Percentiles rank a stretch among this genome's conserved stretches.
Evolutionary conservation across 805 yeast genomes (phyloP).

Genomic region (Yarrowia sp.): DNA sequence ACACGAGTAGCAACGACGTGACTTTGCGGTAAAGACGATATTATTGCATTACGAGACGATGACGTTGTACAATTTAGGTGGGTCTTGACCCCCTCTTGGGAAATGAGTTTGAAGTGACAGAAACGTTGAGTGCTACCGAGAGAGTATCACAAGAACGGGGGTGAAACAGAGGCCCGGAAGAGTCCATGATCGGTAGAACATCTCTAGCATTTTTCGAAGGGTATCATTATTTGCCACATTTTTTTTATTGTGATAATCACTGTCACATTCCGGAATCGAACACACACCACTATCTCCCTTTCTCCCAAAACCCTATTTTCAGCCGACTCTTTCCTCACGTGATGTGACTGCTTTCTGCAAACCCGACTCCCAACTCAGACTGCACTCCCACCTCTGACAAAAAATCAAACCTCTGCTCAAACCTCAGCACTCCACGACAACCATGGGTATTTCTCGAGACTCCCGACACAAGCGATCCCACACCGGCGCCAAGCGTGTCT

Average conservation of each 20-base stretch:
- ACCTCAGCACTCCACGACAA: conserved; percentile 46
- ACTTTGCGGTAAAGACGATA: too few species aligned
- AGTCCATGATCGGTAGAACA: too few species aligned
- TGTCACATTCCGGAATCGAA: neutral
- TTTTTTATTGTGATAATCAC: neutral
- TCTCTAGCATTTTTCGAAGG: too few species aligned
- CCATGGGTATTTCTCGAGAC: conserved; percentile 99
- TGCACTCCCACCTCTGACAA: conserved; percentile 37
- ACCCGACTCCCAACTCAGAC: conserved; percentile 2
- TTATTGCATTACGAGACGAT: too few species aligned
- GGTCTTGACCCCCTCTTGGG: too few species aligned
- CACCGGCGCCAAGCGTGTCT: conserved; percentile 99
- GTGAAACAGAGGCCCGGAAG: too few species aligned
- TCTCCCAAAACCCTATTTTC: neutral
- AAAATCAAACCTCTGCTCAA: conserved; percentile 35
- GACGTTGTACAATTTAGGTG: too few species aligned
- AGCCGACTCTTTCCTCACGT: conserved; percentile 12
- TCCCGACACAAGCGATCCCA: conserved; percentile 99
- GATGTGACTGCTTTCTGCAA: conserved; percentile 37
- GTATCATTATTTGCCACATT: neutral
- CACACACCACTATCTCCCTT: neutral
- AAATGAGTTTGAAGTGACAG: too few species aligned
- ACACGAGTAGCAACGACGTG: too few species aligned
- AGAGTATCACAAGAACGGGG: too few species aligned
- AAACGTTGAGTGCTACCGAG: too few species aligned